Conservation (phyloP, 1,139 yeast species). For the Pichia sp. region DNA sequence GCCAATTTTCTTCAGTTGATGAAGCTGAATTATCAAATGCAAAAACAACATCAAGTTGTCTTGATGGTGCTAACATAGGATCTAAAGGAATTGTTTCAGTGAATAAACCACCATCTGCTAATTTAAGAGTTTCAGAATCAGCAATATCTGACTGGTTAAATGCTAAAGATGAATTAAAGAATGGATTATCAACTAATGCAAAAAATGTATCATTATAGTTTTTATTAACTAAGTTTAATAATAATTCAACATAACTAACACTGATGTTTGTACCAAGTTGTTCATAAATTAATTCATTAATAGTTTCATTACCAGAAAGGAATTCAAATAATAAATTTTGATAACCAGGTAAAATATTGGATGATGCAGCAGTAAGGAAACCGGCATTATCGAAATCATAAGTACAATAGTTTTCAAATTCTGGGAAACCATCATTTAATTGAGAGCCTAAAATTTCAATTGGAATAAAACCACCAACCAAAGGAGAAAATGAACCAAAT, state of each 20-base stretch:
- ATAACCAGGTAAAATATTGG: slow-evolving; percentile 30
- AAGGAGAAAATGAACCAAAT: slow-evolving; percentile 62
- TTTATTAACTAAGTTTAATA: slow-evolving; percentile 17
- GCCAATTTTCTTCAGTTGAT: slow-evolving; percentile 40
- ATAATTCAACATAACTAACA: slow-evolving; percentile 10
- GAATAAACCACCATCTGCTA: slow-evolving; percentile 69
- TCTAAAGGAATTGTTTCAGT: slow-evolving; percentile 57
- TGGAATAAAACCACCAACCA: slow-evolving; percentile 45
- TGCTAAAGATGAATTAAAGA: slow-evolving; percentile 39
- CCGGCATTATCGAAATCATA: slow-evolving; percentile 67
- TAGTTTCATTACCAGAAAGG: slow-evolving; percentile 5
- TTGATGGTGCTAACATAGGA: slow-evolving; percentile 46
- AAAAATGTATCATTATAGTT: slow-evolving; percentile 17
- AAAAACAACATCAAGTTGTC: slow-evolving; percentile 51
- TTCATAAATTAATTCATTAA: neutral
- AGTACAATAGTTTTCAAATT: slow-evolving; percentile 36
- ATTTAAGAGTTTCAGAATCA: slow-evolving; percentile 22
- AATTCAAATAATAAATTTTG: slow-evolving; percentile 8
- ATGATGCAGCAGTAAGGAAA: slow-evolving; percentile 65
- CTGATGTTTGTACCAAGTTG: slow-evolving; percentile 18
- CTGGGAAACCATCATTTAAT: slow-evolving; percentile 27
- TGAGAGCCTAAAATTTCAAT: slow-evolving; percentile 48
- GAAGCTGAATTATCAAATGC: slow-evolving; percentile 66
- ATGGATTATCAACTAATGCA: slow-evolving; percentile 63
- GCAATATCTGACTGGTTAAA: slow-evolving; percentile 34